Base-by-base conservation (phyloP, 495 filamentous ascomycete species). In the Barbatosphaeria neglecta region DNA sequence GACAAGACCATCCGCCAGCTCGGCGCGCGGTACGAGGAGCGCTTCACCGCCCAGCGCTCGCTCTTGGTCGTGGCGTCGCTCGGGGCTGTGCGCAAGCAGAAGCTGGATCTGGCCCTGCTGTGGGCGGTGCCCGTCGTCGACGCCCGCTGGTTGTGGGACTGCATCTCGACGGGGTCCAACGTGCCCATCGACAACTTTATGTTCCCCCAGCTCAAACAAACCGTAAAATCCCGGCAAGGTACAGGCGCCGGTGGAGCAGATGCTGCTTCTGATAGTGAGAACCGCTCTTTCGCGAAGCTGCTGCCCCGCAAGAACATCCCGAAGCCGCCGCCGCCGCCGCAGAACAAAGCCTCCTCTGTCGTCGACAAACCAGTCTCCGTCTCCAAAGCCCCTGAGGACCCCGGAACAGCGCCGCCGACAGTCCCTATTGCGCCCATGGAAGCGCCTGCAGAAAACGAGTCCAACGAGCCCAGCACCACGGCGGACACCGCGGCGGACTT, bases 111-210 rank as follows among this genome's bases (percentile, higher is more conserved):
- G 63, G 85, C 89, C 1, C 49, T 73, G 20, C 68, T 76, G 49
- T 86, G 87, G 70, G 73, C 74, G 11, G 81, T 96, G 7, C 84
- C 88, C 20, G 78, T 87, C 2, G 84, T 97, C 17, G 78, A 72
- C 6, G 74, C 74, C 4, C 78, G 80, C 13, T 98, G 92, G 92
- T 68, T 98, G 3, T 88, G 83, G 79, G 76, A 80, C 41, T 90
- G 83, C 53, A 77, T 96, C n/a, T 54, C 59, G 1, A 62, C 53
- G 7, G 65, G 69, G 18, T 61, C 44, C 48, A 50, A 63, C 6
- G 56, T 59, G 5, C 69, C 70, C 1, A 61, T 68, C 44, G 49
- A 58, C n/a, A 39, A 45, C 3, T 72, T 57, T 24, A 40, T 67
- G 10, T 69, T 64, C 37, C 49, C 60, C 4, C 62, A 65, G 35